Conservation (phyloP, 2,329 filamentous ascomycete genomes). For the Juglanconis oblonga region DNA sequence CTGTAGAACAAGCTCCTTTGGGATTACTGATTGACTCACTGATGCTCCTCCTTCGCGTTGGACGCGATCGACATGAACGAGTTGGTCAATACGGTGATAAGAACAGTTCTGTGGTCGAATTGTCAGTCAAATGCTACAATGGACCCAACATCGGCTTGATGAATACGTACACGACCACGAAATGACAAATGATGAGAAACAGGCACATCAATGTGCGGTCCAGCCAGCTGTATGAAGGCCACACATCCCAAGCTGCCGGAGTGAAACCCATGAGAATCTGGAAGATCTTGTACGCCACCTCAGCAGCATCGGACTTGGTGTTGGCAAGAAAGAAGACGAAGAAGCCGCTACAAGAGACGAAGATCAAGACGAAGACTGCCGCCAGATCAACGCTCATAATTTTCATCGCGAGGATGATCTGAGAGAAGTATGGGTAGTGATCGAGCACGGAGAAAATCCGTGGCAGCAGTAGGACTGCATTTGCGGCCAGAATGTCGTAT, state of each 20-base stretch:
- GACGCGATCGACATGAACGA: conserved; percentile 94
- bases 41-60: conserved; percentile 89
- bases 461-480: conserved; percentile 84
- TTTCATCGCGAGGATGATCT: conserved; percentile 87
- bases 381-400: conserved; percentile 90
- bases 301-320: conserved; percentile 64
- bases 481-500: conserved; percentile 90
- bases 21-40: conserved; percentile 38
- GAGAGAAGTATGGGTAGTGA: conserved; percentile 94
- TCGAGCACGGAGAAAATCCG: conserved; percentile 90
- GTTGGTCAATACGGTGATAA: conserved; percentile 94
- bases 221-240: conserved; percentile 71
- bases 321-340: conserved; percentile 89
- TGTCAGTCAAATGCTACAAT: neutral
- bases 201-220: conserved; percentile 73
- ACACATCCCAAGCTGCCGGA: conserved; percentile 92
- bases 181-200: conserved; percentile 93
- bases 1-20: neutral
- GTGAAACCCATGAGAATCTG: conserved; percentile 96
- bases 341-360: conserved; percentile 90
- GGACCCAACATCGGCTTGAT: neutral
- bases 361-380: conserved; percentile 77
- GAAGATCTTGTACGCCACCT: conserved; percentile 86
- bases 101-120: conserved; percentile 60
- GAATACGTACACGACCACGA: conserved; percentile 69